Base-by-base conservation (phyloP, 805 yeast species). In the Candida coleopterorum region DNA sequence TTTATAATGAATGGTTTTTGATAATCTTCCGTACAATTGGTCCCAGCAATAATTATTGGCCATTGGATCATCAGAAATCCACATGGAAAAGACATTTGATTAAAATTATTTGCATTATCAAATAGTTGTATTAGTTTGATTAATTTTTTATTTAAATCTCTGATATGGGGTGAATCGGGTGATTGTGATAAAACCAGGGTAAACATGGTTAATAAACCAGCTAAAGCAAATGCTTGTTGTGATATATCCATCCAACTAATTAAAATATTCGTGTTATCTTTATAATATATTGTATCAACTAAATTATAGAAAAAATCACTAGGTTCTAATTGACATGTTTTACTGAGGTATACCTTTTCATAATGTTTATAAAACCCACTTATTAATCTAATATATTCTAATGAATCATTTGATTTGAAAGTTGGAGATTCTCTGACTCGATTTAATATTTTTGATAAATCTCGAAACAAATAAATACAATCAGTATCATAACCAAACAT, bases 11-110 rank as follows among this genome's bases (percentile, higher is more conserved):
- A 37, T 3, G 39, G 36, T 33, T 62, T 60, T 36, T 72, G 67
- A 4, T 54, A 53, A 4, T 52, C 52, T 1, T 58, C 46, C 1
- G 55, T 48, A 43, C 72, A 64, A 42, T 71, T 69, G 37, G 68
- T 36, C 0, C 81, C 84, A 2, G 75, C 73, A 10, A 68, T 61
- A 29, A 68, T 55, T 57, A 76, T 58, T 0, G 81, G 75, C 74
- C 79, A 70, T 48, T 76, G 82, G 14, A 74, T 50, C 65, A 75
- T 58, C 64, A 75, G 43, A 9, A 43, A 34, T 8, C 40, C 44
- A 38, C 38, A 36, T 9, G 37, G 37, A 25, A 24, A 38, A 15
- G 25, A 25, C 42, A 26, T 37, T 26, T 21, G 32, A 17, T 29
- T 32, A 18, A 23, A 18, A 10, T 21, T 18, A 18, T 17, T 29